These are phyloP conservation scores for Metarhizium robertsii DNA, from an alignment of 2,329 filamentous ascomycete species.

Conservation along the genomic window DNA sequence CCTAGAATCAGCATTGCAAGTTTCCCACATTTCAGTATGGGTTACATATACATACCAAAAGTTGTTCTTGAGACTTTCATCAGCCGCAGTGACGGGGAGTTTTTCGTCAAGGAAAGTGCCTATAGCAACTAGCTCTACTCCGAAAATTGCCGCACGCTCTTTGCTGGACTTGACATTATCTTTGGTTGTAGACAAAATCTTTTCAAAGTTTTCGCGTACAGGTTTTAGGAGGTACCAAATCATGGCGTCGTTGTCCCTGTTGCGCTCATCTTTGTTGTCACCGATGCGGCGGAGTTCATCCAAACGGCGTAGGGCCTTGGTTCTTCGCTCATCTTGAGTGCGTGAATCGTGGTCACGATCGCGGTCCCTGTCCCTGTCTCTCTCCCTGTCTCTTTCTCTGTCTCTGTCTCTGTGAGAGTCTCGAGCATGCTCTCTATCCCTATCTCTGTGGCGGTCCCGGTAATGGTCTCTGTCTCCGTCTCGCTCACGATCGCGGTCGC, in stretches of 20 bases:
- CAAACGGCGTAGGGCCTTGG: constrained; percentile 30
- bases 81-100: constrained; percentile 30
- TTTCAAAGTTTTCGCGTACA: constrained; percentile 49
- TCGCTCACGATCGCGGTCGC: constrained; percentile 15
- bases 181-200: constrained; percentile 50
- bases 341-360: constrained; percentile 17
- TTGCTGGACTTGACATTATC: constrained; percentile 54
- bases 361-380: constrained; percentile 12
- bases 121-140: constrained; percentile 50
- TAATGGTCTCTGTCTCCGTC: constrained; percentile 14
- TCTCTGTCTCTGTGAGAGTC: constrained; percentile 14
- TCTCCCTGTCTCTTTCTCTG: constrained; percentile 15
- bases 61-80: constrained; percentile 35
- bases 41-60: constrained; percentile 34
- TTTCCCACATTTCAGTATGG: background rate
- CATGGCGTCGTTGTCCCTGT: constrained; percentile 34
- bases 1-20: constrained; percentile 12
- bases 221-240: constrained; percentile 45
- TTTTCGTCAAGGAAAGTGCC: constrained; percentile 50
- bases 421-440: constrained; percentile 18
- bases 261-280: constrained; percentile 40
- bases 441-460: constrained; percentile 12
- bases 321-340: constrained; percentile 29
- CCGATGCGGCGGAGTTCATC: constrained; percentile 35
- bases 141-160: constrained; percentile 51